A percentile compares a stretch with the other conserved stretches of the same genome.
Evolutionary conservation across 768 basidiomycete genomes (phyloP).

Genomic region (Trametopsis cervina): DNA sequence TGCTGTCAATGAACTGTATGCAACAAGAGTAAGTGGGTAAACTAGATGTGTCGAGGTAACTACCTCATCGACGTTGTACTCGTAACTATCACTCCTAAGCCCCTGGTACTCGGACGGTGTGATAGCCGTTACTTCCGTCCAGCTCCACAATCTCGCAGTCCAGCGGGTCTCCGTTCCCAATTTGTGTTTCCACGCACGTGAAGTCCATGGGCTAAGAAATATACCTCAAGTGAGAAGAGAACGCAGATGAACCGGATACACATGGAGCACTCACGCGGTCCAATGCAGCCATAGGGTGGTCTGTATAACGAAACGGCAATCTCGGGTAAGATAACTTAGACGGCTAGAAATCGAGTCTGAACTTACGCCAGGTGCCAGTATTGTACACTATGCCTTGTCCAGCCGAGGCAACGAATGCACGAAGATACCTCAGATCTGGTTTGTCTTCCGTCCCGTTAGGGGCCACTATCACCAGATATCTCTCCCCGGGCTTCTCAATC

Average conservation of each 20-base stretch:
- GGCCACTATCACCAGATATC: conserved; percentile 85
- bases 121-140: conserved; percentile 14
- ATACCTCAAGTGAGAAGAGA: not conserved
- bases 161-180: conserved; percentile 64
- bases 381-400: conserved; percentile 86
- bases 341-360: conserved; percentile 3
- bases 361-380: conserved; percentile 87
- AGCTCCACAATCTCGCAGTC: conserved; percentile 85
- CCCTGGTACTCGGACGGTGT: conserved; percentile 15
- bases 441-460: conserved; percentile 67
- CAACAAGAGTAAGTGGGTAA: too few species aligned
- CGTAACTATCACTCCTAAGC: too few species aligned
- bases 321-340: too few species aligned
- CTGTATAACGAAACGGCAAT: too few species aligned
- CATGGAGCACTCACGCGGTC: conserved; percentile 40
- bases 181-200: conserved; percentile 90
- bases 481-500: conserved; percentile 36
- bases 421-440: conserved; percentile 68
- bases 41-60: too few species aligned
- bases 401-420: conserved; percentile 75
- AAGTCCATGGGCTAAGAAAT: conserved; percentile 60
- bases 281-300: conserved; percentile 88
- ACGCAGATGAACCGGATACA: not conserved
- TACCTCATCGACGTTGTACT: too few species aligned
- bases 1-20: too few species aligned